These are phyloP conservation scores for Exophiala xenobiotica DNA, from an alignment of 2,329 filamentous ascomycete genomes.

Conservation along the genomic window DNA sequence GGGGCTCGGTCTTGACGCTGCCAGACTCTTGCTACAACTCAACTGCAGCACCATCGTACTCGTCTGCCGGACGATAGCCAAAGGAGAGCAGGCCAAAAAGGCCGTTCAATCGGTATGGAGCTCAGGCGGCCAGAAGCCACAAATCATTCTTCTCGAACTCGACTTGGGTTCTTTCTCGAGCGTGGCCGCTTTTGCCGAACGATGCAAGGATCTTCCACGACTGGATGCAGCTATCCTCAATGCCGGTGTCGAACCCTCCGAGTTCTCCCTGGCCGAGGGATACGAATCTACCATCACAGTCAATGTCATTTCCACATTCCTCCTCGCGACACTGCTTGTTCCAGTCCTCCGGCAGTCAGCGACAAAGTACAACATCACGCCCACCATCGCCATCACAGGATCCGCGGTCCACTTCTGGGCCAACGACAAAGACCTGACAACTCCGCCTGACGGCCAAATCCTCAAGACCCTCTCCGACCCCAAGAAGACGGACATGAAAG, in stretches of 20 bases:
- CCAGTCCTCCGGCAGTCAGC: constrained; percentile 45
- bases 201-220: constrained; percentile 33
- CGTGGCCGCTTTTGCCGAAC: constrained; percentile 38
- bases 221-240: constrained; percentile 43
- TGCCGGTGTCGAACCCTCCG: constrained; percentile 42
- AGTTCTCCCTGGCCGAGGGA: constrained; percentile 34
- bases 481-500: constrained; percentile 39
- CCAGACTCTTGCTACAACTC: constrained; percentile 41
- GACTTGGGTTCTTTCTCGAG: constrained; percentile 40
- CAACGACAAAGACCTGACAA: constrained; percentile 27
- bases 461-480: constrained; percentile 31
- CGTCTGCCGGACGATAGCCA: constrained; percentile 38
- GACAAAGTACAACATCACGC: constrained; percentile 31
- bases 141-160: constrained; percentile 32
- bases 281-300: constrained; percentile 32
- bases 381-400: constrained; percentile 34
- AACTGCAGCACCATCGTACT: constrained; percentile 49
- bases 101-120: constrained; percentile 31
- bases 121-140: constrained; percentile 14
- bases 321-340: constrained; percentile 29
- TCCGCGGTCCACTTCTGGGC: constrained; percentile 41
- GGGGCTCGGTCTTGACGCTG: constrained; percentile 47
- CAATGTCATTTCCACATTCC: constrained; percentile 33
- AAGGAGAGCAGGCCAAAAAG: constrained; percentile 40
- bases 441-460: constrained; percentile 19